Base-by-base conservation (phyloP, 2,329 filamentous ascomycete genomes). In the Stromatinia cepivora region DNA sequence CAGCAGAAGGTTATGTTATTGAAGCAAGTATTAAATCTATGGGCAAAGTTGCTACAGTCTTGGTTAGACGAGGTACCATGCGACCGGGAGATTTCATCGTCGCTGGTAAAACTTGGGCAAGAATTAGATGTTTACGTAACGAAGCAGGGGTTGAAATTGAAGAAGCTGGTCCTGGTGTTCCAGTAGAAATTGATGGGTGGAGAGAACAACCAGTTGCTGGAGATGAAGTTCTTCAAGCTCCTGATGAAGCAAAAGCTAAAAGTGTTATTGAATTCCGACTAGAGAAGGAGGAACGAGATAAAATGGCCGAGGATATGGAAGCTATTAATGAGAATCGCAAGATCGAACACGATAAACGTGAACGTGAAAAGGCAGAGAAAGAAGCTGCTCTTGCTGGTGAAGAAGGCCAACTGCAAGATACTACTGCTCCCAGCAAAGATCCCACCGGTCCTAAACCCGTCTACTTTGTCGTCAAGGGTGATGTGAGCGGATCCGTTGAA, bases 111-210 rank as follows among this genome's bases (percentile, higher is more conserved):
- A 92, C 93, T 0, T 97, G 93, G 90, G 90, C 94, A 58, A 90
- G 90, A 73, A 89, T 99, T n/a, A 89, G 94, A 42, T 87, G 87
- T 46, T 83, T 99, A 31, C 88, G 89, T 36, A 97, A 97, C 77
- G 94, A 98, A 82, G 90, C 90, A 6, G 94, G 95, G 28, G 81
- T 85, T 2, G 84, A 89, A 17, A 82, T 98, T 22, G 75, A 83
- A 0, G 89, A 93, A 79, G 94, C 93, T 20, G 88, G 89, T 0
- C 96, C 95, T 0, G 95, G 95, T 48, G 95, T 90, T 39, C 93
- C 96, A 0, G 92, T 97, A 4, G 93, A 98, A 79, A 88, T 99
- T 28, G 88, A 97, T 72, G 95, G 95, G n/a, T 99, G 95, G 95
- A 89, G 90, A 75, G 91, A 93, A 48, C 90, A 93, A 73, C 94